These are phyloP conservation scores for Pleomassaria siparia DNA, from an alignment of 2,329 filamentous ascomycete genomes.

Conservation along the genomic window DNA sequence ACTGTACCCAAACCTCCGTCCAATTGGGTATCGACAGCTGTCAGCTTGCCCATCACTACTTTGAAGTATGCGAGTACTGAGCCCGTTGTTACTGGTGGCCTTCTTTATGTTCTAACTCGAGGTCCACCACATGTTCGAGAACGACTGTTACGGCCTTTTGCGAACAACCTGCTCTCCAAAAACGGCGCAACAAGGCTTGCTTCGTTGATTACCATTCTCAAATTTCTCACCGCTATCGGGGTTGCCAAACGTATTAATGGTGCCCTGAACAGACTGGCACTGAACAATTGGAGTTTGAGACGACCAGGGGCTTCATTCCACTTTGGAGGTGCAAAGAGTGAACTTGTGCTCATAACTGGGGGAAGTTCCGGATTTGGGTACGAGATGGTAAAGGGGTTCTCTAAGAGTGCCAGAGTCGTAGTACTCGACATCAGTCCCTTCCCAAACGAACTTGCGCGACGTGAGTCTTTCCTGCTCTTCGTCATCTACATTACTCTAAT, in stretches of 20 bases:
- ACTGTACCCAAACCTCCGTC: neutral
- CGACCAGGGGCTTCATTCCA: conserved; percentile 24
- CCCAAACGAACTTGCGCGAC: conserved; percentile 21
- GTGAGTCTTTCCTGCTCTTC: conserved; percentile 11
- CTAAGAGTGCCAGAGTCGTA: conserved; percentile 22
- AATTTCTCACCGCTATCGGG: conserved; percentile 21
- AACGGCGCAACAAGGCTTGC: conserved; percentile 24
- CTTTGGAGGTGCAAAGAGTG: conserved; percentile 24
- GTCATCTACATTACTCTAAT: neutral
- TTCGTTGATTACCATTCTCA: conserved; percentile 20
- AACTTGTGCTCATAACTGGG: conserved; percentile 33
- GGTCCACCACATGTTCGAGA: conserved; percentile 24
- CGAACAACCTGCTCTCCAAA: conserved; percentile 15
- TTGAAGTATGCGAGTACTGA: conserved; percentile 10
- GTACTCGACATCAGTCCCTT: conserved; percentile 25
- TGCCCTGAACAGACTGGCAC: conserved; percentile 23
- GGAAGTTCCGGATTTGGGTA: conserved; percentile 33
- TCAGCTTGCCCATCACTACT: neutral
- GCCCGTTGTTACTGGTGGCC: conserved; percentile 21
- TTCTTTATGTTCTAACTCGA: conserved; percentile 27
- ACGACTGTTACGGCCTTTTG: conserved; percentile 23
- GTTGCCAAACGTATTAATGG: conserved; percentile 18
- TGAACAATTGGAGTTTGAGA: conserved; percentile 39
- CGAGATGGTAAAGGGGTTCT: conserved; percentile 31
- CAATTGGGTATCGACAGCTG: neutral